phyloP scores from a whole-genome alignment of 495 filamentous ascomycete species.

The Pyrenula massariospora region DNA sequence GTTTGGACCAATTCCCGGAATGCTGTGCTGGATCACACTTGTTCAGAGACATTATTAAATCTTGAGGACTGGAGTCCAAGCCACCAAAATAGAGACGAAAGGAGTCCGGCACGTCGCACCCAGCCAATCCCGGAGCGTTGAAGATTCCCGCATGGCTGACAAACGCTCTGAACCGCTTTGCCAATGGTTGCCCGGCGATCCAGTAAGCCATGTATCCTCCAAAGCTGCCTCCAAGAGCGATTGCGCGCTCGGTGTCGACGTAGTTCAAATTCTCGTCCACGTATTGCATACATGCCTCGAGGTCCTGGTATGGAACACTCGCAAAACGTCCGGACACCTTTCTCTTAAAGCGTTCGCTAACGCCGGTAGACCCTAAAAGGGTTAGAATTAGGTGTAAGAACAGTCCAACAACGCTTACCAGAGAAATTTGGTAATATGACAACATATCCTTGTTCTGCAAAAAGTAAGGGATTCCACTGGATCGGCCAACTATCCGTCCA shows the following conservation, averaged over 20 bases:
- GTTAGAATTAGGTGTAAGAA: background rate
- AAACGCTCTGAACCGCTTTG: conserved; percentile 40
- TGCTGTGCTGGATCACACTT: conserved; percentile 28
- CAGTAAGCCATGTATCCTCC: conserved; percentile 47
- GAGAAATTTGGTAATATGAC: conserved; percentile 18
- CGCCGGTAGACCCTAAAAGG: background rate
- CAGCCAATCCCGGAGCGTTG: conserved; percentile 28
- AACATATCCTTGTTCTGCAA: conserved; percentile 47
- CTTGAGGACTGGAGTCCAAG: conserved; percentile 27
- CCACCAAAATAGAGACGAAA: conserved; percentile 33
- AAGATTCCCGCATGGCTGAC: conserved; percentile 36
- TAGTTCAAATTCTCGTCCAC: conserved; percentile 8
- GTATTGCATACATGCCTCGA: background rate
- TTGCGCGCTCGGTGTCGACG: conserved; percentile 37
- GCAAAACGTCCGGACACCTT: background rate
- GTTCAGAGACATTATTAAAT: conserved; percentile 21
- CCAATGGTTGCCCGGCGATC: conserved; percentile 44
- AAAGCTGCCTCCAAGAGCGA: conserved; percentile 37
- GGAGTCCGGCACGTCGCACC: conserved; percentile 38
- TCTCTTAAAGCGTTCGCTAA: background rate
- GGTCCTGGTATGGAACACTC: background rate
- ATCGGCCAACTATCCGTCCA: conserved; percentile 37
- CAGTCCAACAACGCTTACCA: background rate
- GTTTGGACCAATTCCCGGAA: conserved; percentile 22
- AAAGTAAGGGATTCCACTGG: conserved; percentile 39